These are phyloP conservation scores for Bauhinia variegata DNA, from an alignment of 306 rosid genomes.

Conservation along the genomic window DNA sequence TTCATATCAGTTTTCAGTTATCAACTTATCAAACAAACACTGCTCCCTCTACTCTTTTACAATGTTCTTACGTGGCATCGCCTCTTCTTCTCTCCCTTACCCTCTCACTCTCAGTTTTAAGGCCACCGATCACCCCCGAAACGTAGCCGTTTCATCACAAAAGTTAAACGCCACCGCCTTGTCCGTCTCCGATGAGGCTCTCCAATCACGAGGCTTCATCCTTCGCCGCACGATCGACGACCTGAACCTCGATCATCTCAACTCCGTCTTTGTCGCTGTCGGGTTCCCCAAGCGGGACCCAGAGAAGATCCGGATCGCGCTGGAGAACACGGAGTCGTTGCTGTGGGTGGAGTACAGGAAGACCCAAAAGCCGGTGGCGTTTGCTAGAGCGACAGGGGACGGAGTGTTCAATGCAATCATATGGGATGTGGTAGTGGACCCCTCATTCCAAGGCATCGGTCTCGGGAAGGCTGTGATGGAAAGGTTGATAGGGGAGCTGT, in stretches of 20 bases:
- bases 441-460: slow-evolving; percentile 91
- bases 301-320: slow-evolving; percentile 63
- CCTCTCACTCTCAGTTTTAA: slow-evolving; percentile 9
- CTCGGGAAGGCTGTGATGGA: slow-evolving; percentile 85
- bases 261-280: slow-evolving; percentile 81
- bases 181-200: slow-evolving; percentile 61
- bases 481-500: slow-evolving; percentile 58
- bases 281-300: slow-evolving; percentile 86
- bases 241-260: slow-evolving; percentile 70
- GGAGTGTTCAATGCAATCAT: slow-evolving; percentile 92
- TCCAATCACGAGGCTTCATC: slow-evolving; percentile 71
- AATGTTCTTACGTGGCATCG: slow-evolving; percentile 66
- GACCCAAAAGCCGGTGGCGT: slow-evolving; percentile 71
- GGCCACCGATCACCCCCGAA: slow-evolving; percentile 28
- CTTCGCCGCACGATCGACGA: slow-evolving; percentile 60
- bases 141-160: slow-evolving; percentile 47
- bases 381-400: slow-evolving; percentile 90
- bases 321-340: slow-evolving; percentile 73
- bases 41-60: too few relatives aligned
- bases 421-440: slow-evolving; percentile 94
- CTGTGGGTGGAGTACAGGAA: slow-evolving; percentile 74
- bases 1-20: neutral
- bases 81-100: slow-evolving; percentile 41
- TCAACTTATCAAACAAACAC: too few relatives aligned
- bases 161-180: slow-evolving; percentile 9